Conservation (phyloP, 495 filamentous ascomycete genomes). For the Lindgomyces ingoldianus region DNA sequence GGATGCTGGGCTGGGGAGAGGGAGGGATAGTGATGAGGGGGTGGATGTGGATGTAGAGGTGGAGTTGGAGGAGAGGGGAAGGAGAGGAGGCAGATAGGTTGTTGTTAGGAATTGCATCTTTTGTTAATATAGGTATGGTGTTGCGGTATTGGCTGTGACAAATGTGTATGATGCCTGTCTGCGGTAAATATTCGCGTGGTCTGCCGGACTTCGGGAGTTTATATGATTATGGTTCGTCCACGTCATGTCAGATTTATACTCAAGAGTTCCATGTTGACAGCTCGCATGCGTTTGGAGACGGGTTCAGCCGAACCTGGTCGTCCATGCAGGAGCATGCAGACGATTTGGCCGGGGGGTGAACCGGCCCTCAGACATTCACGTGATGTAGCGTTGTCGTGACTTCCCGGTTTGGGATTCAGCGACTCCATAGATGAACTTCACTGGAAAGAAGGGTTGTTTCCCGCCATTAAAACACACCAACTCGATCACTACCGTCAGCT, state of each 20-base stretch:
- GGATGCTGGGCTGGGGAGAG: neutral
- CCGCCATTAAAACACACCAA: too few species aligned
- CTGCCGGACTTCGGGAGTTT: too few species aligned
- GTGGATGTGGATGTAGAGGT: conserved; percentile 13
- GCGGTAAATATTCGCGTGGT: too few species aligned
- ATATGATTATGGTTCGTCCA: too few species aligned
- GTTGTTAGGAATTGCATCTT: neutral
- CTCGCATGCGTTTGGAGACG: too few species aligned
- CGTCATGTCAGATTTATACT: too few species aligned
- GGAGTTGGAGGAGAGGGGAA: conserved; percentile 33
- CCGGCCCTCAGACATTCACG: neutral
- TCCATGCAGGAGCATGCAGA: neutral
- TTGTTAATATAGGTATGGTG: too few species aligned
- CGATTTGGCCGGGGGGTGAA: neutral
- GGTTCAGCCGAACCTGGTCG: neutral
- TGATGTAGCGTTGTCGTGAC: neutral
- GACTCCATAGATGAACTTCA: too few species aligned
- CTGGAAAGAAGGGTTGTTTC: too few species aligned
- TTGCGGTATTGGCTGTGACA: too few species aligned
- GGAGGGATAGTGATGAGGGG: conserved; percentile 18
- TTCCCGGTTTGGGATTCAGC: neutral
- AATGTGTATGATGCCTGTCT: too few species aligned
- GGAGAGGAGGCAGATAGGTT: neutral
- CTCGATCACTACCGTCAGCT: neutral
- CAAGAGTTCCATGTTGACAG: too few species aligned